phyloP scores from a whole-genome alignment of 495 filamentous ascomycete genomes.

The Friedmanniomyces simplex region DNA sequence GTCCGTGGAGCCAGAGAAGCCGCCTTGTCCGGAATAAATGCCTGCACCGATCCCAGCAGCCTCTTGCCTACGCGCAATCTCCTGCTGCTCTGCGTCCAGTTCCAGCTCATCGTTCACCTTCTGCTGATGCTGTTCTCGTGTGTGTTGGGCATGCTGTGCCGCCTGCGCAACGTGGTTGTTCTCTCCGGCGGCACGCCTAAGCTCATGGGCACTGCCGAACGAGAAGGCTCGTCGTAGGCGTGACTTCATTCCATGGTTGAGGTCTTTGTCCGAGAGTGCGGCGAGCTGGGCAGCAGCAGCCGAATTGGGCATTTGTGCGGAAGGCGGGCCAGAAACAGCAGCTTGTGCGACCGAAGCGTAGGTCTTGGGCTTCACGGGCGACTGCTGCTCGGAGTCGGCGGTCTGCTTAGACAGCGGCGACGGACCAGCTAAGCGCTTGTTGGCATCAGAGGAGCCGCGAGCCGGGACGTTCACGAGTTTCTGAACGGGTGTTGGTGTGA shows the following conservation, averaged over 20 bases:
- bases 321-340: slow-evolving; percentile 4
- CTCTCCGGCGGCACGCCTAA: slow-evolving; percentile 64
- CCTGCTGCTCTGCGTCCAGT: slow-evolving; percentile 74
- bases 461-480: slow-evolving; percentile 55
- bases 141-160: slow-evolving; percentile 51
- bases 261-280: slow-evolving; percentile 66
- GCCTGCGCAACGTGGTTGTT: slow-evolving; percentile 42
- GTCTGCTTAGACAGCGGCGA: slow-evolving; percentile 85
- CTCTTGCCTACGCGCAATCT: slow-evolving; percentile 85
- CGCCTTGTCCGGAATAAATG: slow-evolving; percentile 83
- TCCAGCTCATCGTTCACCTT: slow-evolving; percentile 55
- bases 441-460: slow-evolving; percentile 58
- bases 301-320: slow-evolving; percentile 41
- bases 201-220: slow-evolving; percentile 90
- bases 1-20: slow-evolving; percentile 86
- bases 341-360: slow-evolving; percentile 21
- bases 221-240: slow-evolving; percentile 87
- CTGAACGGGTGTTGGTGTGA: slow-evolving; percentile 17
- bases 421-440: slow-evolving; percentile 60
- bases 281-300: slow-evolving; percentile 64
- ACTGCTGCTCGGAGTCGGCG: slow-evolving; percentile 24
- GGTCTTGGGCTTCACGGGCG: slow-evolving; percentile 14
- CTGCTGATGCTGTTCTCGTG: slow-evolving; percentile 45
- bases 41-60: slow-evolving; percentile 80
- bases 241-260: slow-evolving; percentile 74